Conservation (phyloP, 2,329 filamentous ascomycete genomes). For the Trichoderma sp. region DNA sequence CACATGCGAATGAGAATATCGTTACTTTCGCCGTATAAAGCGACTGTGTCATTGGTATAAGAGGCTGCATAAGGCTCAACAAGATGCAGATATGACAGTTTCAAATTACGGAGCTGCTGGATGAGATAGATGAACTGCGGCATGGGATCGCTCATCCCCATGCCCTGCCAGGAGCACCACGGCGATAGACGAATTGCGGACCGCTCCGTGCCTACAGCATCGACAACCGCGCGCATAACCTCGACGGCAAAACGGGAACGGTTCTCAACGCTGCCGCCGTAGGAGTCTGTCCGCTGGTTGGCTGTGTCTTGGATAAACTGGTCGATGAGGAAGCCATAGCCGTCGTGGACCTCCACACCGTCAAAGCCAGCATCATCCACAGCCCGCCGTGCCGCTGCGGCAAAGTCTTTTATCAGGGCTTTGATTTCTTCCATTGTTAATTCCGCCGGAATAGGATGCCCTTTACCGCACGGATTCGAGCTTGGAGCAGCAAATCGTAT, state of each 20-base stretch:
- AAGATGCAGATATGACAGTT: not conserved
- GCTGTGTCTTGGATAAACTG: conserved; percentile 6
- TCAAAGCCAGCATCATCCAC: not conserved
- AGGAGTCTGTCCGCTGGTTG: not conserved
- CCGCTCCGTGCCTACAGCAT: not conserved
- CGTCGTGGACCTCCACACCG: not conserved
- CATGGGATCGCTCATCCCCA: not conserved
- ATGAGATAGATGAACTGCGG: not conserved
- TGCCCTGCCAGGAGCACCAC: conserved; percentile 4
- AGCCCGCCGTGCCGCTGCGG: not conserved
- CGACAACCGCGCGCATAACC: conserved; percentile 7
- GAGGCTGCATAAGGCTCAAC: not conserved
- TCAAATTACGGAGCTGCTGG: conserved; percentile 1
- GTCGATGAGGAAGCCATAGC: conserved; percentile 1
- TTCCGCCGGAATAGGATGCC: not conserved
- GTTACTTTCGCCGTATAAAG: not conserved
- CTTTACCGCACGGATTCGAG: not conserved
- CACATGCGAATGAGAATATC: not conserved
- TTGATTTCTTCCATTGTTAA: not conserved
- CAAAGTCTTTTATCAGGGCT: not conserved
- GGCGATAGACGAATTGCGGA: not conserved
- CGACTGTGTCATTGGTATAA: not conserved
- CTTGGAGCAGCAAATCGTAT: not conserved
- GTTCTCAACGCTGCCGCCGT: conserved; percentile 7
- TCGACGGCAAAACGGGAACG: not conserved